Evolutionary conservation across 1,284 basidiomycete species (phyloP).

Genomic region (Ustilago shanxiensis): DNA sequence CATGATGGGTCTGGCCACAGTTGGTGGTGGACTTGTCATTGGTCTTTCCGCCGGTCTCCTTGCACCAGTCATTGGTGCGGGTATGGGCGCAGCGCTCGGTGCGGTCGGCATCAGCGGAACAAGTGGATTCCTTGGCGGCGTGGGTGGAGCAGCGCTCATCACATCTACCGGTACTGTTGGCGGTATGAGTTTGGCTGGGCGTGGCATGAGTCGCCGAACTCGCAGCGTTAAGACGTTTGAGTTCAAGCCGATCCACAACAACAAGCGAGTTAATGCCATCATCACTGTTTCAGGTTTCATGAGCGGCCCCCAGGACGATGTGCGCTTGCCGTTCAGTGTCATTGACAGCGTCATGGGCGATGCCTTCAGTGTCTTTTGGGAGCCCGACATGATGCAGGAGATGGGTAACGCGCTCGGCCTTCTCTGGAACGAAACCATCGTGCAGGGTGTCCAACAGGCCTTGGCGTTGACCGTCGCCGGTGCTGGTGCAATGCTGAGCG

Average conservation of each 20-base stretch:
- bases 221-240: constrained; percentile 68
- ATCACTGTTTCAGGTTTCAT: constrained; percentile 67
- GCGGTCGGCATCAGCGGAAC: constrained; percentile 69
- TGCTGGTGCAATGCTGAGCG: constrained; percentile 59
- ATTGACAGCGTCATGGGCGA: constrained; percentile 70
- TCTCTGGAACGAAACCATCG: constrained; percentile 69
- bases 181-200: constrained; percentile 64
- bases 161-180: constrained; percentile 67
- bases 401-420: constrained; percentile 69
- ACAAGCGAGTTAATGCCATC: constrained; percentile 69
- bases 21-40: constrained; percentile 69
- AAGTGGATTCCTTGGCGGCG: constrained; percentile 65
- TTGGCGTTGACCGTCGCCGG: constrained; percentile 66
- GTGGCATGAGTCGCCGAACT: constrained; percentile 67
- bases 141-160: constrained; percentile 68
- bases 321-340: constrained; percentile 67
- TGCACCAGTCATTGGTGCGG: constrained; percentile 68
- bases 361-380: constrained; percentile 67
- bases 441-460: constrained; percentile 68
- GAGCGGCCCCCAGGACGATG: constrained; percentile 65
- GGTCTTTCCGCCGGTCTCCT: constrained; percentile 67
- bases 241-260: constrained; percentile 69
- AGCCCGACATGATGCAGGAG: constrained; percentile 70
- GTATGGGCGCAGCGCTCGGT: constrained; percentile 67
- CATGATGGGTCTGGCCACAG: constrained; percentile 69